A percentile compares a stretch with the other conserved stretches of the same genome.
These are phyloP conservation scores for Quercus glauca DNA, from an alignment of 306 rosid genomes.

Conservation along the genomic window DNA sequence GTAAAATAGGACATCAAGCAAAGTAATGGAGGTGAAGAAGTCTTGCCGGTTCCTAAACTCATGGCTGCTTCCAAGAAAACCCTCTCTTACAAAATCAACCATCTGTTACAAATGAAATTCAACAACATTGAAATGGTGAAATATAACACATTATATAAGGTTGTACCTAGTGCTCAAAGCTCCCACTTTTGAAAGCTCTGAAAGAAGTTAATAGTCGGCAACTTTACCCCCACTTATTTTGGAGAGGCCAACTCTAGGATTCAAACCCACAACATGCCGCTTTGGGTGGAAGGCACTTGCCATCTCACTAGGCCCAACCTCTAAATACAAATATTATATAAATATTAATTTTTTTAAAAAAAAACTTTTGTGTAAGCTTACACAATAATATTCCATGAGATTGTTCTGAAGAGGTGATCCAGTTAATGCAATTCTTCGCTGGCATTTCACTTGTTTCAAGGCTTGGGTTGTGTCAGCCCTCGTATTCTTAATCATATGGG, in stretches of 20 bases:
- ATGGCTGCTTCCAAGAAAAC: conserved; percentile 98
- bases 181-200: too few species aligned
- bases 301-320: too few species aligned
- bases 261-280: too few species aligned
- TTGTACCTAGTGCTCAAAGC: too few species aligned
- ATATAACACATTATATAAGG: conserved; percentile 5
- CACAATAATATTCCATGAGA: conserved; percentile 99
- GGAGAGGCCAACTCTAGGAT: too few species aligned
- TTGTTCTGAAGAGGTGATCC: conserved; percentile 99
- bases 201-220: too few species aligned
- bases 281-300: too few species aligned
- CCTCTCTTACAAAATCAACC: conserved; percentile 99
- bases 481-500: conserved; percentile 92
- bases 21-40: conserved; percentile 29
- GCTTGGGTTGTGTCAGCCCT: conserved; percentile 91
- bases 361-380: conserved; percentile 39
- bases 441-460: conserved; percentile 92
- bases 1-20: conserved; percentile 10
- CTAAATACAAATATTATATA: too few species aligned
- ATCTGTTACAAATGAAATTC: conserved; percentile 55
- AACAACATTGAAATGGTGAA: conserved; percentile 12
- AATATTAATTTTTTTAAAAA: background rate
- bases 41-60: conserved; percentile 95
- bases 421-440: conserved; percentile 93
- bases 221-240: too few species aligned